Conservation (phyloP, 768 basidiomycete species). For the Phaeolepiota aurea region DNA sequence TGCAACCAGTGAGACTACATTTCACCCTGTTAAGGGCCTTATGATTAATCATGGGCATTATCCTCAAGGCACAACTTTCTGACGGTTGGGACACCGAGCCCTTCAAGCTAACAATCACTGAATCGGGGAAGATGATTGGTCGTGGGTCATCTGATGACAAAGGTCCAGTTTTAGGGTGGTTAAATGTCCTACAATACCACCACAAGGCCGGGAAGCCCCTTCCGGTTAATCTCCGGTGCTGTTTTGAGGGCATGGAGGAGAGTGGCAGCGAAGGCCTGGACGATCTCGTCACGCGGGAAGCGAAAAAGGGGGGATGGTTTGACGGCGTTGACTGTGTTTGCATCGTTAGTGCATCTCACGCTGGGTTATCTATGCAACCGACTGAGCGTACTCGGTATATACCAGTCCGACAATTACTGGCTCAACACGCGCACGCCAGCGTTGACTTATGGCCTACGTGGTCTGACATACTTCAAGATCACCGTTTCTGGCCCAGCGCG, state of each 20-base stretch:
- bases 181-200: constrained; percentile 87
- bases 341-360: constrained; percentile 70
- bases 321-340: constrained; percentile 87
- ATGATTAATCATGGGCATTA: background rate
- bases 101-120: constrained; percentile 51
- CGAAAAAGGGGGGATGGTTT: constrained; percentile 70
- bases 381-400: too few species aligned
- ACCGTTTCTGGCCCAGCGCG: constrained; percentile 75
- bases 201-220: constrained; percentile 54
- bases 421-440: constrained; percentile 73
- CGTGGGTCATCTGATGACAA: constrained; percentile 90
- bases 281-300: constrained; percentile 73
- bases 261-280: constrained; percentile 87
- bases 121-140: constrained; percentile 60
- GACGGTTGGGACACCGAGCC: constrained; percentile 91
- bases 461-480: constrained; percentile 80
- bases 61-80: constrained; percentile 28
- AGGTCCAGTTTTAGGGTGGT: constrained; percentile 82
- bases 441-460: constrained; percentile 84
- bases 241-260: constrained; percentile 99
- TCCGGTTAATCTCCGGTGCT: constrained; percentile 85
- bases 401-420: constrained; percentile 96
- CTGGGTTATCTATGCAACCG: too few species aligned
- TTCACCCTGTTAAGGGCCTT: constrained; percentile 1
- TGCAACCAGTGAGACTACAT: constrained; percentile 70